These are phyloP conservation scores for Daldinia eschscholtzii DNA, from an alignment of 2,329 filamentous ascomycete species.

Conservation along the genomic window DNA sequence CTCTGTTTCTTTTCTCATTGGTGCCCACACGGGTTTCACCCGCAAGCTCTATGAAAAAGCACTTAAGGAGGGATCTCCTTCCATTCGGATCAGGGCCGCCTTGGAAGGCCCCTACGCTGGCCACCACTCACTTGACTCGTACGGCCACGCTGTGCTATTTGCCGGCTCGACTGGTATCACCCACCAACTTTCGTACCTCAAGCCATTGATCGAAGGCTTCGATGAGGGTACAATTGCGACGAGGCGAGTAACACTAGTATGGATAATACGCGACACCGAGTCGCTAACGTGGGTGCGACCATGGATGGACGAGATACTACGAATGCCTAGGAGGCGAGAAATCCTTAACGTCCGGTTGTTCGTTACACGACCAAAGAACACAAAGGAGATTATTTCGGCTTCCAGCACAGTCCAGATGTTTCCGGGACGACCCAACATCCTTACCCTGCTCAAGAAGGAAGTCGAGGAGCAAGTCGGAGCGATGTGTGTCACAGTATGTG, in stretches of 20 bases:
- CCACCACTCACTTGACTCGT: conserved; percentile 88
- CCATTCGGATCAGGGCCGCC: conserved; percentile 75
- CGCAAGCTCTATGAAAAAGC: conserved; percentile 82
- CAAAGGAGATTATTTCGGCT: conserved; percentile 82
- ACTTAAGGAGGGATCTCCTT: conserved; percentile 62
- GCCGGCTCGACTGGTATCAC: conserved; percentile 96
- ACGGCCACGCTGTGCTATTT: conserved; percentile 91
- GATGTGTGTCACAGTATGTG: conserved; percentile 87
- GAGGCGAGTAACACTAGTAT: conserved; percentile 84
- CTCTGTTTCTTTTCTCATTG: conserved; percentile 83
- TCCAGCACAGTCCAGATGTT: conserved; percentile 90
- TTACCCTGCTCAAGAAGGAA: conserved; percentile 83
- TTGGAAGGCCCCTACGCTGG: conserved; percentile 92
- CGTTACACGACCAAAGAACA: conserved; percentile 86
- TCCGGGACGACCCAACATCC: conserved; percentile 86
- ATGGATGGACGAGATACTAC: conserved; percentile 81
- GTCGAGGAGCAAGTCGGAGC: conserved; percentile 85
- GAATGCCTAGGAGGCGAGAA: conserved; percentile 83
- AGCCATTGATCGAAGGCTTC: conserved; percentile 78
- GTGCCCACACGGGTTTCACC: conserved; percentile 89
- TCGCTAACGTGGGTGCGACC: conserved; percentile 93
- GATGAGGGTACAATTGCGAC: conserved; percentile 81
- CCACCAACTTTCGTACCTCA: conserved; percentile 90
- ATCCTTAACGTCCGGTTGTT: conserved; percentile 89
- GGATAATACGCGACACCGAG: conserved; percentile 91